Evolutionary conservation across 768 basidiomycete genomes (phyloP).

Genomic region (Pholiota microspora): DNA sequence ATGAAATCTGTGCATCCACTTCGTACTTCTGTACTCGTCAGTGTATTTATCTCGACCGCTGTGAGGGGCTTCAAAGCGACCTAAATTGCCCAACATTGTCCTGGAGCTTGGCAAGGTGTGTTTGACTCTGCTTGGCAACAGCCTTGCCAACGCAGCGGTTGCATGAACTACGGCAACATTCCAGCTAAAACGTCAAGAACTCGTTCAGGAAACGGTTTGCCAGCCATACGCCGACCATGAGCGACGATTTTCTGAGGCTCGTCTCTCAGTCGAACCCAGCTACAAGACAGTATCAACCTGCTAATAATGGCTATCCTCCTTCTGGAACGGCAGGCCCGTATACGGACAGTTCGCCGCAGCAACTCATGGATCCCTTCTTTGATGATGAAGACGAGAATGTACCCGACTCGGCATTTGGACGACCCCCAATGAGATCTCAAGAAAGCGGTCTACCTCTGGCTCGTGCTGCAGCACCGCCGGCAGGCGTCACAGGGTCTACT

Average conservation of each 20-base stretch:
- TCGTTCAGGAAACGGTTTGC: constrained; percentile 20
- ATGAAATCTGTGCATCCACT: too few relatives aligned
- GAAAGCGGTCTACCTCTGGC: constrained; percentile 61
- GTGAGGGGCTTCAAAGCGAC: background rate
- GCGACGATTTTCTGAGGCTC: constrained; percentile 72
- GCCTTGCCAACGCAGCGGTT: constrained; percentile 7
- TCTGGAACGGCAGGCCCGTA: constrained; percentile 37
- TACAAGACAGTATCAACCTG: constrained; percentile 45
- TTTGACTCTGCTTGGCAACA: constrained; percentile 19
- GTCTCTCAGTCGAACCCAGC: constrained; percentile 75
- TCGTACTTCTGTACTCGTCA: background rate
- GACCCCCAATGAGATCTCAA: constrained; percentile 49
- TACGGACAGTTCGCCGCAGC: constrained; percentile 41
- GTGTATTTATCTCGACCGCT: background rate
- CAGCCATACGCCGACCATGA: constrained; percentile 36
- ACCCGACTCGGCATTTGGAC: constrained; percentile 67
- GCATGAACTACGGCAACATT: constrained; percentile 3
- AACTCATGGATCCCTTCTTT: constrained; percentile 83
- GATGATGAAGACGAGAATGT: constrained; percentile 79
- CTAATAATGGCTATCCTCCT: constrained; percentile 62
- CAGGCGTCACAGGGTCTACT: constrained; percentile 52
- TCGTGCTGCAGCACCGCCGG: constrained; percentile 56
- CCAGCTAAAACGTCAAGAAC: constrained; percentile 7
- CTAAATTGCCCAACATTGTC: too few relatives aligned
- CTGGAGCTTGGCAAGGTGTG: background rate